Percentiles rank a stretch among this genome's conserved stretches.
phyloP scores from a whole-genome alignment of 2,329 filamentous ascomycete species.

The Cladobotryum protrusum region DNA sequence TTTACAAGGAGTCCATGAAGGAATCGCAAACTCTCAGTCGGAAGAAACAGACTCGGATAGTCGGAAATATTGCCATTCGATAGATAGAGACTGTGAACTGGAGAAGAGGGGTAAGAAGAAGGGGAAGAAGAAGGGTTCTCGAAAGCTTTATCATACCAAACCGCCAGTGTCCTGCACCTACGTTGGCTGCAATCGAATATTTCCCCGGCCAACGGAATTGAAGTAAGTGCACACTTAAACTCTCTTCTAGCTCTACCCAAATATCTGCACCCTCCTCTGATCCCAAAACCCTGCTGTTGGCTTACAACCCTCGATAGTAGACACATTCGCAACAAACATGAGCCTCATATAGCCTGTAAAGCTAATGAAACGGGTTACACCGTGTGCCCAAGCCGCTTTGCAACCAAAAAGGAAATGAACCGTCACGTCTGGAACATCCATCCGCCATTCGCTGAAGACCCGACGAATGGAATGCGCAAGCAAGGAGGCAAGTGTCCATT shows the following conservation, averaged over 20 bases:
- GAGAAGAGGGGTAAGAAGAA: neutral
- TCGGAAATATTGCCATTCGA: neutral
- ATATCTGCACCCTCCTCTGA: neutral
- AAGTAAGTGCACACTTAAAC: conserved; percentile 1
- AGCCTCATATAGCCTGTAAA: neutral
- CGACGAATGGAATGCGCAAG: neutral
- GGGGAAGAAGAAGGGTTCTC: neutral
- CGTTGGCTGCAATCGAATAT: neutral
- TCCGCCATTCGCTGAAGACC: neutral
- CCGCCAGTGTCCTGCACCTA: neutral
- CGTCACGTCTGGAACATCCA: neutral
- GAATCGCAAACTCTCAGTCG: neutral
- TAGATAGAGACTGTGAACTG: neutral
- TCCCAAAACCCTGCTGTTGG: neutral
- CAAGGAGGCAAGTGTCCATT: too few relatives aligned
- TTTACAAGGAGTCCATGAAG: neutral
- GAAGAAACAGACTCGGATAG: neutral
- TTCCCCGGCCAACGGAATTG: conserved; percentile 1
- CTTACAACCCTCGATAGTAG: neutral
- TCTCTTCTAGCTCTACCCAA: neutral
- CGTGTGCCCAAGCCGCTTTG: neutral
- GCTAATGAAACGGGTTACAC: neutral
- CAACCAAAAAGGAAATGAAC: neutral
- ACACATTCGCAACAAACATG: neutral
- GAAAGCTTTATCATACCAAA: neutral